Evolutionary conservation across 169 alveolate species (phyloP), one percentile per base, ranked within the genome.

Genomic region (Plasmodium fragile): DNA sequence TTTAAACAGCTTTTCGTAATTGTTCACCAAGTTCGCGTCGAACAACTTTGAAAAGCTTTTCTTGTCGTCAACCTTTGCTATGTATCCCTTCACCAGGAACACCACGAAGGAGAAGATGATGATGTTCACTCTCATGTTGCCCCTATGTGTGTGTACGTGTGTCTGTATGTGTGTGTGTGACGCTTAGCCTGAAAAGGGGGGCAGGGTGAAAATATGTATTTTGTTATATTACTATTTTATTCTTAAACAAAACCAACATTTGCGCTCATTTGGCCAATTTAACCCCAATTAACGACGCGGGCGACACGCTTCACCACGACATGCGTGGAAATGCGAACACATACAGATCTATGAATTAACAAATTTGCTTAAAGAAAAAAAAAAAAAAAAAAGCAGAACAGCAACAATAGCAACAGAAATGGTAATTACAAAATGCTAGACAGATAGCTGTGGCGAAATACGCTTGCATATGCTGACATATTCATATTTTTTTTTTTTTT

Each of bases 1-100:
- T 73, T 85, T 85, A 45, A 85, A 52, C 25, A 85, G 34, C 4
- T 73, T 49, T 4, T 85, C 85, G 65, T 85, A 85, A 85, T 85
- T 85, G 59, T 53, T 85, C 43, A 85, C n/a, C 78, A 85, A 34
- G 2, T 53, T 36, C 3, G 39, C 25, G 39, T 75, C 84, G 32
- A 73, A 49, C 3, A 34, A 3, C 39, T 49, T 34, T 3, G 32
- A 22, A 18, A 73, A 52, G 13, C 13, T 32, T 0, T 72, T 32
- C 30, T 49, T n/a, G 25, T 85, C 43, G 3, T n/a, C 18, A 73
- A 22, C 30, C 49, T 41, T 65, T 22, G 43, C 55, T 11, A 73
- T 16, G 18, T 41, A 53, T 13, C 72, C 53, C 41, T 32, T 41
- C 32, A 83, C 25, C 4, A 73, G 55, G 34, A 83, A 43, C 69